Conservation (phyloP, 2,329 filamentous ascomycete species). For the Fusarium heterosporum region DNA sequence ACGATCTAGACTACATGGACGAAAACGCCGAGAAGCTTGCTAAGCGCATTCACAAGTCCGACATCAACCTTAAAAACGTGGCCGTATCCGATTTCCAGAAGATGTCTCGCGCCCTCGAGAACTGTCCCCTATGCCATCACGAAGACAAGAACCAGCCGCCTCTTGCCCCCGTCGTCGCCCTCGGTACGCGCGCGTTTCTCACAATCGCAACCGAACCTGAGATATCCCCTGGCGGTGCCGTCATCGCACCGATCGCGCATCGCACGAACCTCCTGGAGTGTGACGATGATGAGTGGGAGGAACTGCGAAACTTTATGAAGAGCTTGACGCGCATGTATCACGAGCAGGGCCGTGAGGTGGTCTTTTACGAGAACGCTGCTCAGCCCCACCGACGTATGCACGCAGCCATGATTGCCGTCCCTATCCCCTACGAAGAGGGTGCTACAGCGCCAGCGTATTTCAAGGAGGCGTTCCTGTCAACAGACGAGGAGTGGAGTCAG, state of each 20-base stretch:
- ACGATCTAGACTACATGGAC: constrained; percentile 96
- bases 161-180: constrained; percentile 84
- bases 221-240: constrained; percentile 82
- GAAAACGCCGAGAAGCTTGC: constrained; percentile 94
- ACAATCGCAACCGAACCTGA: constrained; percentile 93
- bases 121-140: constrained; percentile 90
- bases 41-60: constrained; percentile 86
- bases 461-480: constrained; percentile 87
- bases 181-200: constrained; percentile 87
- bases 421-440: constrained; percentile 90
- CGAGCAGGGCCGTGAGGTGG: constrained; percentile 87
- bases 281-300: constrained; percentile 99
- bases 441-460: constrained; percentile 95
- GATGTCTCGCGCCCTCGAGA: constrained; percentile 86
- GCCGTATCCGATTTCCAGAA: constrained; percentile 92
- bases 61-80: constrained; percentile 86
- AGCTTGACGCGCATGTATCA: constrained; percentile 93
- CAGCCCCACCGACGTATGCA: constrained; percentile 81
- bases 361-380: constrained; percentile 98
- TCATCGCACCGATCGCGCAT: constrained; percentile 91
- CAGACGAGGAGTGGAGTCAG: constrained; percentile 95
- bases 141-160: constrained; percentile 82
- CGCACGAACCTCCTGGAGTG: constrained; percentile 93
- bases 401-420: constrained; percentile 86
- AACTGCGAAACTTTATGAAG: constrained; percentile 99